Conservation (phyloP, 2,329 filamentous ascomycete species). For the Mariannaea elegans region DNA sequence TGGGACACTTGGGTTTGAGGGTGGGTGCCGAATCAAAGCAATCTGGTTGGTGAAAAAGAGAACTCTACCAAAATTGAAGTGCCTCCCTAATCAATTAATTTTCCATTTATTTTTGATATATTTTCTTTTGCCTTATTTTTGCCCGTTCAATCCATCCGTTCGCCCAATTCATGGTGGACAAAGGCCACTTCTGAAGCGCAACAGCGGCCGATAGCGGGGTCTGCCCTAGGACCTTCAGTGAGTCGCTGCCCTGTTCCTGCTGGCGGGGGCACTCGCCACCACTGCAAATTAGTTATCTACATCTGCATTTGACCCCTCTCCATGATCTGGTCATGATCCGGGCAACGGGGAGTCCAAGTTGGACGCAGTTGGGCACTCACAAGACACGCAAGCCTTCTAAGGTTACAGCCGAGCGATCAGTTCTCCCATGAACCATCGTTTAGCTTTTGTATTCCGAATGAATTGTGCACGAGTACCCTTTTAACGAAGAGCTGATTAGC, state of each 20-base stretch:
- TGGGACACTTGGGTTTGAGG: constrained; percentile 6
- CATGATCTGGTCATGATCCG: not conserved
- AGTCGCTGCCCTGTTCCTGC: not conserved
- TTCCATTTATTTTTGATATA: not conserved
- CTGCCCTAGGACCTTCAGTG: not conserved
- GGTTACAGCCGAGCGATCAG: not conserved
- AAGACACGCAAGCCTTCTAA: constrained; percentile 1
- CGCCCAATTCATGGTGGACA: no score
- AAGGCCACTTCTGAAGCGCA: no score
- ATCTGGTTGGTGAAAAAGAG: constrained; percentile 22
- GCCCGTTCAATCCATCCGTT: no score
- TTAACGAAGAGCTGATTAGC: no score
- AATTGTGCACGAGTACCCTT: no score
- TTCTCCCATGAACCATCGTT: not conserved
- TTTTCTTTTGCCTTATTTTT: not conserved
- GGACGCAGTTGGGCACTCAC: constrained; percentile 2
- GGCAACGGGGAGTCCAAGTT: not conserved
- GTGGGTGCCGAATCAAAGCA: constrained; percentile 28
- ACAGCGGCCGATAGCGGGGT: not conserved
- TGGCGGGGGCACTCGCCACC: no score
- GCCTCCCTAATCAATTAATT: not conserved
- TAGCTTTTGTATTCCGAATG: no score
- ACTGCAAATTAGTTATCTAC: not conserved
- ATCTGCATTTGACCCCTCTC: no score
- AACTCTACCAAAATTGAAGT: not conserved